Evolutionary conservation across 2,329 filamentous ascomycete species (phyloP), one percentile per base, ranked within the genome.

Genomic region (Arthrobotrys sinensis): DNA sequence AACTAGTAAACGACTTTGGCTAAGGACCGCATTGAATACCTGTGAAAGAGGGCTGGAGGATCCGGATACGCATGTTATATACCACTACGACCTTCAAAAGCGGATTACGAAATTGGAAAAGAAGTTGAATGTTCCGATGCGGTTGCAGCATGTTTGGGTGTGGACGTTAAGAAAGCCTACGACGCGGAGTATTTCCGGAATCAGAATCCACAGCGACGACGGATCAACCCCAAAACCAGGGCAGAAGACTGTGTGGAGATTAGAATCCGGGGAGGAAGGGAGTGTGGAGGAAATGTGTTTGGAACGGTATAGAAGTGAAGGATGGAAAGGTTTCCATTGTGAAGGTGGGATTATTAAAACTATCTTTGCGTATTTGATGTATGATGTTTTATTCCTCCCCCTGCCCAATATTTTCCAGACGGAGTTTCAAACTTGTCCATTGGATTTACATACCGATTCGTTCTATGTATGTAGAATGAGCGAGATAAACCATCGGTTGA

Each of bases 351-450:
- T 98, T 81, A 86, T 98, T 5, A 90, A 94, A n/a, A 99, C 96
- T 0, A 86, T 99, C 28, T 94, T 94, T 84, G 92, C 91, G 12
- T 95, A 96, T 82, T 89, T 99, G 16, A 97, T 98, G 86, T 96
- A 91, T 86, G 95, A 99, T 84, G 89, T 98, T 24, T 86, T 99
- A 5, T 98, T 98, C 85, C 87, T 93, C 28, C 97, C 97, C 84
- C 89, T 98, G 4, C 95, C 96, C 28, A 97, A 98, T 81, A 95
- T 99, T 69, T 99, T 99, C 84, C 95, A 98, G 83, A 99, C 96
- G 4, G 90, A 92, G 0, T 99, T 93, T 83, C 96, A 99, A 84
- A 97, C 93, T 0, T 97, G 93, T 82, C 96, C 96, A 0, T 86
- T 99, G 2, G 96, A 99, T 83, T 86, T 99, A 4, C 92, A 96